These are phyloP conservation scores for Penicillium roqueforti DNA, from an alignment of 495 filamentous ascomycete genomes.

Conservation along the genomic window DNA sequence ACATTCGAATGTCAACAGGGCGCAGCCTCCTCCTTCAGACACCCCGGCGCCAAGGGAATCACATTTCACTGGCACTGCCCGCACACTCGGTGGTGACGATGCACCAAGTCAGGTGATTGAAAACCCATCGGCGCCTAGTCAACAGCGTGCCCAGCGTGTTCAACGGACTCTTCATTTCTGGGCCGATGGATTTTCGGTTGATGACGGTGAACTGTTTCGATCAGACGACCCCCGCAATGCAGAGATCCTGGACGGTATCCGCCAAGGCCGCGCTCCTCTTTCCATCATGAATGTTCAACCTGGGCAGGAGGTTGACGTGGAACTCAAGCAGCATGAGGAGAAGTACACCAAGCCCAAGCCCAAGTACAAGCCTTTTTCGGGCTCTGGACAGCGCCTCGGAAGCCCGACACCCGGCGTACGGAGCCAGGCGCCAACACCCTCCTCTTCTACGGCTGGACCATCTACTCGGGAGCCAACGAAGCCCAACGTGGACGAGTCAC, in stretches of 20 bases:
- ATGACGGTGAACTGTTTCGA: slow-evolving; percentile 85
- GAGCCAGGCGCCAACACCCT: slow-evolving; percentile 34
- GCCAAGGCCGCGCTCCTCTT: slow-evolving; percentile 79
- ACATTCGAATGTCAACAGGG: slow-evolving; percentile 36
- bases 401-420: slow-evolving; percentile 75
- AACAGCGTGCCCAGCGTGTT: slow-evolving; percentile 47
- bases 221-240: slow-evolving; percentile 86
- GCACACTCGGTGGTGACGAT: slow-evolving; percentile 88
- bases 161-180: slow-evolving; percentile 82
- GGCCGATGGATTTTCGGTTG: slow-evolving; percentile 91
- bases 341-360: slow-evolving; percentile 79
- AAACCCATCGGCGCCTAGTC: slow-evolving; percentile 49
- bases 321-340: slow-evolving; percentile 79
- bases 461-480: slow-evolving; percentile 36
- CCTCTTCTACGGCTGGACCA: slow-evolving; percentile 32
- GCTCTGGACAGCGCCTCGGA: slow-evolving; percentile 80
- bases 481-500: slow-evolving; percentile 64
- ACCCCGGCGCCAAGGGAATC: slow-evolving; percentile 50
- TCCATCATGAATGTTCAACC: slow-evolving; percentile 82
- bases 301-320: slow-evolving; percentile 86
- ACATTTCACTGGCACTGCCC: slow-evolving; percentile 74
- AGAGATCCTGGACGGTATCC: slow-evolving; percentile 76
- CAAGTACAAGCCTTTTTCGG: slow-evolving; percentile 81
- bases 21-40: slow-evolving; percentile 55
- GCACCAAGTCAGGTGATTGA: slow-evolving; percentile 69